Evolutionary conservation across 2,329 filamentous ascomycete species (phyloP).

Genomic region (Colletotrichum endophyticum): DNA sequence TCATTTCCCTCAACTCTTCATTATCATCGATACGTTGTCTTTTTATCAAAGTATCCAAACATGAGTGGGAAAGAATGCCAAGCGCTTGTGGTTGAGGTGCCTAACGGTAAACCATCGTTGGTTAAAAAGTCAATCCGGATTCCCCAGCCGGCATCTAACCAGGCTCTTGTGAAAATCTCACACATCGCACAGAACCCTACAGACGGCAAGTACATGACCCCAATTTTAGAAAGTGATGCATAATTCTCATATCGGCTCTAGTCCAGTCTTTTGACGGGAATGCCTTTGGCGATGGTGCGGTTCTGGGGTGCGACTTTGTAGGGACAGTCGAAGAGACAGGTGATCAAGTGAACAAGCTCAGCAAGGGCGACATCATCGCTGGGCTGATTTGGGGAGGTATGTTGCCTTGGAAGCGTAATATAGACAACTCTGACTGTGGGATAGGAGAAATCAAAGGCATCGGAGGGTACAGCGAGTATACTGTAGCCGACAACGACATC

Average conservation of each 20-base stretch:
- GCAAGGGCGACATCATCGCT: constrained; percentile 26
- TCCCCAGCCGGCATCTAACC: constrained; percentile 13
- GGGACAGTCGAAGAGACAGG: constrained; percentile 39
- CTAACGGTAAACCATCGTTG: neutral
- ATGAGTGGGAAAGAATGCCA: neutral
- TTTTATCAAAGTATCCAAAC: neutral
- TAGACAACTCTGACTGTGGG: neutral
- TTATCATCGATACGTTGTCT: neutral
- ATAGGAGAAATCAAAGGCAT: constrained; percentile 32
- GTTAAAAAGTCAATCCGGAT: neutral
- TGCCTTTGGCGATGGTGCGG: constrained; percentile 39
- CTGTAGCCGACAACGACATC: constrained; percentile 43
- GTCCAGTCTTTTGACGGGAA: constrained; percentile 38
- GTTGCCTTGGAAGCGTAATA: neutral
- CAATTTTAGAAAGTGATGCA: too few species aligned
- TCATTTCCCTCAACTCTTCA: neutral
- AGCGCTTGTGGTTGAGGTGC: constrained; percentile 5
- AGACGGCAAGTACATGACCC: constrained; percentile 18
- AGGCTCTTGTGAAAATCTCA: constrained; percentile 27
- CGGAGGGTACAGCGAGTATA: constrained; percentile 44
- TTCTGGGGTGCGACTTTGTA: constrained; percentile 41
- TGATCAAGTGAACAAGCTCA: constrained; percentile 12
- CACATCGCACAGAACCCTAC: constrained; percentile 31
- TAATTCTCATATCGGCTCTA: neutral
- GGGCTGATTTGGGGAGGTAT: constrained; percentile 33